Percentiles rank a stretch among this genome's conserved stretches.
phyloP scores from a whole-genome alignment of 2,329 filamentous ascomycete genomes.

The Trichoderma cornu-damae region DNA sequence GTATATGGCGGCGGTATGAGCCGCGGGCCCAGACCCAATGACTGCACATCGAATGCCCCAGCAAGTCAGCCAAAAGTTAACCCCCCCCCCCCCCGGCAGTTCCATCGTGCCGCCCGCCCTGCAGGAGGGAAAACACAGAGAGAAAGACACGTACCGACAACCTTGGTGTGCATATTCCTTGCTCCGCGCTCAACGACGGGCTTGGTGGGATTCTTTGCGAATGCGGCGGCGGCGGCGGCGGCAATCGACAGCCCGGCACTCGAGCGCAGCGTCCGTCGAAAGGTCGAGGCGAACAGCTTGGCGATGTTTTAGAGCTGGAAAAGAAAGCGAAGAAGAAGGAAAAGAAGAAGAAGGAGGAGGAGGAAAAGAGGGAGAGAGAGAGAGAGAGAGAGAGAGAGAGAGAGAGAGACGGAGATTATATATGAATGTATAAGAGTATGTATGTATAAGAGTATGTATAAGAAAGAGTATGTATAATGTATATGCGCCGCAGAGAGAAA shows the following conservation, averaged over 20 bases:
- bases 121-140: background rate
- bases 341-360: background rate
- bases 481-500: too few relatives aligned
- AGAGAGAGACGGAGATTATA: too few relatives aligned
- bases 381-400: too few relatives aligned
- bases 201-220: conserved; percentile 42
- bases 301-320: conserved; percentile 37
- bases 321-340: background rate
- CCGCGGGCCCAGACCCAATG: conserved; percentile 91
- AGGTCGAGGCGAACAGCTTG: conserved; percentile 89
- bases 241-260: conserved; percentile 70
- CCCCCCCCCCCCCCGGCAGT: background rate
- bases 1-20: conserved; percentile 96
- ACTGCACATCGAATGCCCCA: conserved; percentile 38
- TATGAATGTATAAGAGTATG: too few relatives aligned
- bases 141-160: conserved; percentile 64
- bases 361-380: too few relatives aligned
- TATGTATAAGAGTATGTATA: too few relatives aligned
- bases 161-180: conserved; percentile 82
- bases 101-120: background rate
- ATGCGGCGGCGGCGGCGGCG: conserved; percentile 58
- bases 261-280: conserved; percentile 71
- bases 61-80: background rate
- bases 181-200: conserved; percentile 34
- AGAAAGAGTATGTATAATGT: too few relatives aligned